Conservation (phyloP, 352 stramenopile genomes). For the Phytophthora europaea region DNA sequence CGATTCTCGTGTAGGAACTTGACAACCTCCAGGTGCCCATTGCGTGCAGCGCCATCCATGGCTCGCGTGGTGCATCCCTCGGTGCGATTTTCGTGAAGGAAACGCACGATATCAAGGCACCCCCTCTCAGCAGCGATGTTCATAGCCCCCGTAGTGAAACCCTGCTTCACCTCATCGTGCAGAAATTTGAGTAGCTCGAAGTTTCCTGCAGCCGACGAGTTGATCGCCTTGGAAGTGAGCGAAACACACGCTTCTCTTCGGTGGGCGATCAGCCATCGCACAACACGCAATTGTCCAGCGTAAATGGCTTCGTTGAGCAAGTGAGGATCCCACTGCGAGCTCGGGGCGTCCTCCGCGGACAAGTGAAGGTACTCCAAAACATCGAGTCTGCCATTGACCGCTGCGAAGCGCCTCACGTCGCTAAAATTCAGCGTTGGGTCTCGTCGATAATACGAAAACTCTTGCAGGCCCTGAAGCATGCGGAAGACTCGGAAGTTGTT, state of each 20-base stretch:
- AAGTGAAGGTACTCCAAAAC: slow-evolving; percentile 14
- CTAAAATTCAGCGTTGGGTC: slow-evolving; percentile 17
- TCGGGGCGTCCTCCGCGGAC: slow-evolving; percentile 4
- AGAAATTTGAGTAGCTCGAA: slow-evolving; percentile 23
- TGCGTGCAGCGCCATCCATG: slow-evolving; percentile 17
- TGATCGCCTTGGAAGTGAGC: slow-evolving; percentile 20
- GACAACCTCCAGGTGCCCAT: slow-evolving; percentile 22
- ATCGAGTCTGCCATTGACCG: slow-evolving; percentile 9
- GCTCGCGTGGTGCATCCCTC: slow-evolving; percentile 14
- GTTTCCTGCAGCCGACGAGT: slow-evolving; percentile 22
- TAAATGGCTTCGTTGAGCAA: slow-evolving; percentile 22
- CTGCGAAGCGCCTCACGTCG: slow-evolving; percentile 19
- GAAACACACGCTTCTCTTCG: slow-evolving; percentile 16
- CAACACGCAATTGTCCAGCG: slow-evolving; percentile 13
- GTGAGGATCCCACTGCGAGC: slow-evolving; percentile 15
- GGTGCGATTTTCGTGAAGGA: slow-evolving; percentile 19
- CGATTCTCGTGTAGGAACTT: slow-evolving; percentile 30
- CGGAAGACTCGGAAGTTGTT: slow-evolving; percentile 16
- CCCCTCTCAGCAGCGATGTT: slow-evolving; percentile 25
- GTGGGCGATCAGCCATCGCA: slow-evolving; percentile 17
- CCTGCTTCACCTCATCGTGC: slow-evolving; percentile 9
- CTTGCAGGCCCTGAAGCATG: slow-evolving; percentile 10
- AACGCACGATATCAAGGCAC: slow-evolving; percentile 20
- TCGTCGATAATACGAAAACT: slow-evolving; percentile 13
- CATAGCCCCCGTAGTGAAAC: slow-evolving; percentile 26